Evolutionary conservation across 345 rosid genomes (phyloP), one percentile per base, ranked within the genome.

Genomic region (Camelina sativa): DNA sequence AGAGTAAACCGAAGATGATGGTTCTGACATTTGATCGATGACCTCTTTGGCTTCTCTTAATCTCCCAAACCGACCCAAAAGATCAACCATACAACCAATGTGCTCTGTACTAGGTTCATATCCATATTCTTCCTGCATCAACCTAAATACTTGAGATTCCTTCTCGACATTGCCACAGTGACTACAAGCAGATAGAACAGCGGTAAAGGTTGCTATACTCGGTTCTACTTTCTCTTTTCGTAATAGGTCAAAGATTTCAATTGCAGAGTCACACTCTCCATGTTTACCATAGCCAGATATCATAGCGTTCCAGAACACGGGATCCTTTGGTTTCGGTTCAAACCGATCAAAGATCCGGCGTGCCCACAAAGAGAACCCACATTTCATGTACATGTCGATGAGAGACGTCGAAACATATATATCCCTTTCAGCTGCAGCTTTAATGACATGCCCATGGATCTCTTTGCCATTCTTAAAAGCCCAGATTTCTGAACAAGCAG

Each of bases 261-360:
- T 54, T 22, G 85, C 91, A 32, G 82, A 67, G 46, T 80, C 79
- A 76, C 76, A 64, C 47, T 87, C 85, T 53, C 94, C 91, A 77
- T 89, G 83, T 79, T 77, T 84, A 68, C 89, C 91, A 76, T 87
- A 89, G 8, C 94, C 94, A n/a, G 82, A 89, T 67, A 87, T 83
- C 84, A 87, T 78, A n/a, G 83, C 91, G 64, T 89, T 89, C 94
- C 94, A 87, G 75, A 85, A 84, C 57, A 88, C 86, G 1, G 88
- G 91, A 75, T 85, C 91, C 59, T 76, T 67, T 17, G 89, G 84
- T 72, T 83, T 89, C 10, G 79, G 62, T 59, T 71, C 76, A 67
- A 87, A 84, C 51, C 71, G 65, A 62, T 83, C 74, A 61, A 87
- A 85, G 65, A 83, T 57, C 32, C 62, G 80, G 2, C 80, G 84